Evolutionary conservation across 352 stramenopile genomes (phyloP), one percentile per base, ranked within the genome.

Genomic region (Phytophthora idaei): DNA sequence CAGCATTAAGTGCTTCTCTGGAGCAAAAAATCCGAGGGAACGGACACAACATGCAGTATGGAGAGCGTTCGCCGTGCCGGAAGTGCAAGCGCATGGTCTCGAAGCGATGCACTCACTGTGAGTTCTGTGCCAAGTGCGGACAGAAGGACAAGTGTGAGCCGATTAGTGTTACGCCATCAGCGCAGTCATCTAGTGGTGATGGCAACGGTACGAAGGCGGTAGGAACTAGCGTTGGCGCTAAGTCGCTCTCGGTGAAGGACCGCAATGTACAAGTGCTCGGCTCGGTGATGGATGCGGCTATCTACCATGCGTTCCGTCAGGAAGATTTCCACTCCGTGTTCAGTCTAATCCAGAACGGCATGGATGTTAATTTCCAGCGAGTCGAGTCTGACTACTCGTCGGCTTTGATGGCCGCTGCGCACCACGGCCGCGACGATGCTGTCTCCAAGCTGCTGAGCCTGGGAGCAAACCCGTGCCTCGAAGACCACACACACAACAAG

Each of bases 341-440:
- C 57, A 90, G 80, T 66, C 65, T 94, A n/a, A 74, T 92, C 48
- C 68, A 83, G 45, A 94, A 94, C 53, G 86, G 84, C 63, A 91
- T 90, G 83, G 83, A 94, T 59, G 81, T 94, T n/a, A 92, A 94
- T 67, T 94, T 94, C 56, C 83, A 92, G 74, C 80, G 86, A 48
- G 67, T 90, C 50, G 86, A 94, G 74, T 92, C 82, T 34, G 86
- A 94, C 59, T 63, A 67, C 62, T 92, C 83, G 59, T 81, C 83
- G 1, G 86, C 81, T 44, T 72, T 94, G 39, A 94, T 94, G 86
- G 86, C 86, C 1, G 86, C 83, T 21, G 86, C 86, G 17, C 83
- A 92, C 62, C 83, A 94, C 63, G 86, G 86, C n/a, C 83, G 86
- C 1, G 86, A 94, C 39, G 86, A 94, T 44, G 86, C 83, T 25